Conservation (phyloP, 805 yeast genomes). For the Kodamaea leandrae region DNA sequence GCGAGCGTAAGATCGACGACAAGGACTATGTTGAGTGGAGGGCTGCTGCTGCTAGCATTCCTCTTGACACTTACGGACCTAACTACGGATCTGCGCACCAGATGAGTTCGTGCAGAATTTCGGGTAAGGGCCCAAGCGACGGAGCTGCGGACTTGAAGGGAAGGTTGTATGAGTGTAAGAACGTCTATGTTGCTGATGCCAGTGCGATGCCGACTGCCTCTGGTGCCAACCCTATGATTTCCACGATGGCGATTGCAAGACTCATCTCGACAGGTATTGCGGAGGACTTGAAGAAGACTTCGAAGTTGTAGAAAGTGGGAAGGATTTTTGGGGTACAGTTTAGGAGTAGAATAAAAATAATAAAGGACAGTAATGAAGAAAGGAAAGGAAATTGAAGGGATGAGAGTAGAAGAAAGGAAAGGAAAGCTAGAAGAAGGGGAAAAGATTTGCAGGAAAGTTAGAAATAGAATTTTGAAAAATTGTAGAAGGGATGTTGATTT, state of each 20-base stretch:
- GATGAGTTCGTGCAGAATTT: constrained; percentile 27
- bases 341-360: too few species aligned
- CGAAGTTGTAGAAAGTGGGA: too few species aligned
- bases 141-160: constrained; percentile 28
- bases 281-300: constrained; percentile 14
- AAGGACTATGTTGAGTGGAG: constrained; percentile 43
- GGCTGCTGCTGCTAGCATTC: constrained; percentile 21
- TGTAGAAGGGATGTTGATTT: too few species aligned
- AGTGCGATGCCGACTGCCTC: constrained; percentile 30
- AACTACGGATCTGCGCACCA: constrained; percentile 30
- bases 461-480: too few species aligned
- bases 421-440: too few species aligned
- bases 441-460: too few species aligned
- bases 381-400: too few species aligned
- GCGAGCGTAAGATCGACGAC: constrained; percentile 40
- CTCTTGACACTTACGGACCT: constrained; percentile 28
- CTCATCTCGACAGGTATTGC: constrained; percentile 20
- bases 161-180: constrained; percentile 24
- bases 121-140: constrained; percentile 24
- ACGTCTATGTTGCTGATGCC: constrained; percentile 28
- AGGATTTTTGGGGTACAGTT: too few species aligned
- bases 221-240: constrained; percentile 29
- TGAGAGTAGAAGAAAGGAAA: too few species aligned
- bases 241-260: constrained; percentile 26
- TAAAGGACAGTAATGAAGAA: too few species aligned